Evolutionary conservation across 2,329 filamentous ascomycete genomes (phyloP), one percentile per base, ranked within the genome.

Genomic region (Talaromyces sp.): DNA sequence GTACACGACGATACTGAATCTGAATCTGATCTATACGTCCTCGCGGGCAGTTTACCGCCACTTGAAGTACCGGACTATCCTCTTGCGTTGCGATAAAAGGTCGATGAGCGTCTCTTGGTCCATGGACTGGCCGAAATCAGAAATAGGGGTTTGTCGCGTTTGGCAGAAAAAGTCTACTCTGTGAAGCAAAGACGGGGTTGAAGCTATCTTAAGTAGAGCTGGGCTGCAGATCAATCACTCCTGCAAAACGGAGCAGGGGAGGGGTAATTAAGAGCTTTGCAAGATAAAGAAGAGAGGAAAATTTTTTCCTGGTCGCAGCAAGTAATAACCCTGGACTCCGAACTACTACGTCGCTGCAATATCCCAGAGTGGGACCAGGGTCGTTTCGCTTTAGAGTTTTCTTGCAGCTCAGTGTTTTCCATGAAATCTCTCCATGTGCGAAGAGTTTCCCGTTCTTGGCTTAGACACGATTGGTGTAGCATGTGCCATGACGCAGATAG

Each of bases 61-160:
- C 63, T 62, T 65, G 63, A 65, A 62, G 59, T 62, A 62, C 31
- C 50, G 63, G 31, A 62, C 41, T 47, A 65, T 65, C 45, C 60
- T 65, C 60, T 65, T 65, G 59, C 52, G 64, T n/a, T 62, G 64
- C 27, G 60, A 62, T 50, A 47, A 31, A 35, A 50, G 50, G 19
- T 65, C 43, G 52, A 58, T 50, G 22, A 62, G 60, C n/a, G 64
- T 62, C 41, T 62, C 43, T 10, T 50, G 43, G 60, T 62, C 60
- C 59, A 65, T 62, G 50, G 60, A 62, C 60, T 62, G 43, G 3
- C 47, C 62, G 56, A 56, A 56, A 22, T 10, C 27, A 56, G 52
- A 56, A 24, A 24, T 10, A 33, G n/a, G 5, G 8, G 47, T 27
- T 16, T 41, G 56, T 59, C 56, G 56, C 56, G 56, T 43, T 31